Conservation (phyloP, 2,329 filamentous ascomycete species). For the Aspergillus piperis region DNA sequence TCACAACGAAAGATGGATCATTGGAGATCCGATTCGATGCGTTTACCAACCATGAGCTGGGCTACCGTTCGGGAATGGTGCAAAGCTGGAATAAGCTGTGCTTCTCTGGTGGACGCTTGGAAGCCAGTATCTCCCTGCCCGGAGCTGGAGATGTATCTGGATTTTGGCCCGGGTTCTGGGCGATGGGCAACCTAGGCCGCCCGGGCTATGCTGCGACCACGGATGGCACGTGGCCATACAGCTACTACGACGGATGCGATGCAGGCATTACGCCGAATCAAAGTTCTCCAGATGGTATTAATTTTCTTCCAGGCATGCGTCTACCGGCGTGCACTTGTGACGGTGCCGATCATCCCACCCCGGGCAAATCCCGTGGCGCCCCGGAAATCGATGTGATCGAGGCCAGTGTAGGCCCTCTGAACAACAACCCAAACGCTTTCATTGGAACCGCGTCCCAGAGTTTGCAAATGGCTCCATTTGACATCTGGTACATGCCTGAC, state of each 20-base stretch:
- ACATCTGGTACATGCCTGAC: slow-evolving; percentile 68
- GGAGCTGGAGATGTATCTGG: slow-evolving; percentile 66
- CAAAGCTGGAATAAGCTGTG: slow-evolving; percentile 74
- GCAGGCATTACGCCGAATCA: slow-evolving; percentile 72
- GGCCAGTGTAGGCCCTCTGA: slow-evolving; percentile 60
- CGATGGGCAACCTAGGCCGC: slow-evolving; percentile 71
- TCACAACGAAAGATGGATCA: slow-evolving; percentile 62
- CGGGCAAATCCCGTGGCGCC: slow-evolving; percentile 65
- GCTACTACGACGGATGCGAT: slow-evolving; percentile 68
- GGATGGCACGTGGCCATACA: slow-evolving; percentile 74
- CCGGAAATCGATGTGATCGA: slow-evolving; percentile 74
- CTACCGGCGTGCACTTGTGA: slow-evolving; percentile 68
- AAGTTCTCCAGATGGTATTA: slow-evolving; percentile 67
- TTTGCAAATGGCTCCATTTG: slow-evolving; percentile 68
- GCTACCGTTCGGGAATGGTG: slow-evolving; percentile 72
- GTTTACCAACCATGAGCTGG: slow-evolving; percentile 64
- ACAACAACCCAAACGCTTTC: slow-evolving; percentile 49
- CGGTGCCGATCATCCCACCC: slow-evolving; percentile 65
- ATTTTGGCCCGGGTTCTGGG: slow-evolving; percentile 76
- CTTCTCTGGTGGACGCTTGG: slow-evolving; percentile 70
- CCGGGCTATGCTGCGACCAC: slow-evolving; percentile 70
- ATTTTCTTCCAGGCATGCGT: slow-evolving; percentile 68
- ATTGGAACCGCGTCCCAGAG: slow-evolving; percentile 67
- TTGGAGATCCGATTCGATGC: slow-evolving; percentile 66
- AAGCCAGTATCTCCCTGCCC: slow-evolving; percentile 70